These are phyloP conservation scores for Trypanosoma cruzi DNA, from an alignment of 208 protist genomes.

Conservation along the genomic window DNA sequence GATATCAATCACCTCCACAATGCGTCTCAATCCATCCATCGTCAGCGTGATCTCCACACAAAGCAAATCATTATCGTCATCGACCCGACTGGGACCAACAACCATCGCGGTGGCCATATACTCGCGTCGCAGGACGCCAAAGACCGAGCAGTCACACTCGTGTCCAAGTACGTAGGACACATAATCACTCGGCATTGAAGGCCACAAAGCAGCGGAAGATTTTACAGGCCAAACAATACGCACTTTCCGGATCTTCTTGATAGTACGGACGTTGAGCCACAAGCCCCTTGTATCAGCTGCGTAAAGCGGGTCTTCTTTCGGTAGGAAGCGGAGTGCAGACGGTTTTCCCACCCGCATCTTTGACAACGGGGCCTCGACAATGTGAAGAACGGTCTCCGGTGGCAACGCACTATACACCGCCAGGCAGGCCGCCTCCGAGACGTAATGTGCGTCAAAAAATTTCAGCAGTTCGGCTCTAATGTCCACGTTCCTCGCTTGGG, in stretches of 20 bases:
- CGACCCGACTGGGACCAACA: slow-evolving; percentile 52
- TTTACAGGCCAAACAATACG: slow-evolving; percentile 64
- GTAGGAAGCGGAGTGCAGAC: slow-evolving; percentile 32
- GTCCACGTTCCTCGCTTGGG: slow-evolving; percentile 48
- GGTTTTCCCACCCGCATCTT: slow-evolving; percentile 43
- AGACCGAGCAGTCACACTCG: slow-evolving; percentile 89
- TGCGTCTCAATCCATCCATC: slow-evolving; percentile 43
- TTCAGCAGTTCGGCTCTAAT: slow-evolving; percentile 60
- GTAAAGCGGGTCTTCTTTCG: slow-evolving; percentile 31
- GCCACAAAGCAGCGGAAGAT: slow-evolving; percentile 41
- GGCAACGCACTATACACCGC: slow-evolving; percentile 44
- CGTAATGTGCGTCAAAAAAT: slow-evolving; percentile 80
- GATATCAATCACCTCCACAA: slow-evolving; percentile 54
- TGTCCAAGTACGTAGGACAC: slow-evolving; percentile 93
- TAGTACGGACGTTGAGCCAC: slow-evolving; percentile 67
- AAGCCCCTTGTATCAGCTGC: slow-evolving; percentile 11
- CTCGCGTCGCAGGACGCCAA: slow-evolving; percentile 80
- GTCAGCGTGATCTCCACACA: slow-evolving; percentile 59
- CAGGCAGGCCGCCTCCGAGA: slow-evolving; percentile 50
- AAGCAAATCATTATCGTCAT: slow-evolving; percentile 68
- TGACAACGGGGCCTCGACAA: slow-evolving; percentile 46
- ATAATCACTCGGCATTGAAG: slow-evolving; percentile 68
- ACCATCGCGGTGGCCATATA: slow-evolving; percentile 71
- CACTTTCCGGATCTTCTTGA: slow-evolving; percentile 57
- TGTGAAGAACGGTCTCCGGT: slow-evolving; percentile 40